Percentiles rank a stretch among this genome's conserved stretches.
Conservation (phyloP, 139 green algal genomes). For the Micractinium conductrix region DNA sequence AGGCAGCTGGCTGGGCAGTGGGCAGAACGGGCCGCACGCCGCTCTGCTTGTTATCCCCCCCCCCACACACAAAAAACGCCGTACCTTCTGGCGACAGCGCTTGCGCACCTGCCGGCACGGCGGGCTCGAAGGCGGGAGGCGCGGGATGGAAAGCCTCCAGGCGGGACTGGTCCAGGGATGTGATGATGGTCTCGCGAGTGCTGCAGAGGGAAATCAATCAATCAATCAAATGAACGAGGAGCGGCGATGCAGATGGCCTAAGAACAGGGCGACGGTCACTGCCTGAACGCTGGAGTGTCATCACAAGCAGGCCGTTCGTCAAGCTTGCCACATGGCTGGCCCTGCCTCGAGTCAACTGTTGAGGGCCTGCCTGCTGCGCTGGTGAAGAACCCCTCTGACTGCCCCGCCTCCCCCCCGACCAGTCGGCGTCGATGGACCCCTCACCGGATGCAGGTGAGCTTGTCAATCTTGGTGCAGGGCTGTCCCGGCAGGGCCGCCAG, state of each 20-base stretch:
- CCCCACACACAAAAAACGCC: no score
- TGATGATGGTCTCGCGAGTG: constrained; percentile 10
- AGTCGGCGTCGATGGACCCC: neutral
- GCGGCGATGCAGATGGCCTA: neutral
- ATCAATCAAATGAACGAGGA: neutral
- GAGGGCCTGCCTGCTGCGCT: no score
- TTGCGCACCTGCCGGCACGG: neutral
- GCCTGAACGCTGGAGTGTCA: no score
- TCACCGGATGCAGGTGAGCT: constrained; percentile 14
- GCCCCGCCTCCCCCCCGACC: neutral
- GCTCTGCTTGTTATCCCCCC: no score
- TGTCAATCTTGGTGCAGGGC: constrained; percentile 10
- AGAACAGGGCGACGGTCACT: neutral
- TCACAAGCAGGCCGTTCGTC: no score
- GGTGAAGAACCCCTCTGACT: neutral
- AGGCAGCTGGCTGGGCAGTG: no score
- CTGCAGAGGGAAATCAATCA: neutral
- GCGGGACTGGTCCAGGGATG: neutral
- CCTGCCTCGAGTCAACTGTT: no score
- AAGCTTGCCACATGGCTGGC: no score
- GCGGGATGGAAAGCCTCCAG: neutral
- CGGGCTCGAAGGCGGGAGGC: neutral
- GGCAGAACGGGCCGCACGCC: no score
- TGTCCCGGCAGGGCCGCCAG: constrained; percentile 5
- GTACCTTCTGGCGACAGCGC: neutral